Evolutionary conservation across 2,329 filamentous ascomycete genomes (phyloP), one percentile per base, ranked within the genome.

Genomic region (Trichoderma brevicompactum): DNA sequence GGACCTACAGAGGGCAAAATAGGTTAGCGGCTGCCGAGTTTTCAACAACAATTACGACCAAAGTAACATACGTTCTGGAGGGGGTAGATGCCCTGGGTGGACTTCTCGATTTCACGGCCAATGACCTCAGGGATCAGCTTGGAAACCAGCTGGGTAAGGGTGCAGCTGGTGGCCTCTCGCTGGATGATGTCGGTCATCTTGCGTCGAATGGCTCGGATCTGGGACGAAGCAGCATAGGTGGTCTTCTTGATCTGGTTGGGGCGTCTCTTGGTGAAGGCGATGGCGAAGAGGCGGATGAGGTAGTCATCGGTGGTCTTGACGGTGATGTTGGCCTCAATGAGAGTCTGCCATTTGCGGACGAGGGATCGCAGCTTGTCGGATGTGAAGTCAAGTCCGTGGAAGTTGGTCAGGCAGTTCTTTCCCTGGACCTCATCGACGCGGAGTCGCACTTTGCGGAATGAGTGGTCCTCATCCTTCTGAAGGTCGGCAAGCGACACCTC

Each of bases 211-310:
- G 91, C 90, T 74, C 94, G 91, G 82, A 98, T 98, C 85, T 99
- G 95, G 72, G 95, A 98, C 72, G 92, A 93, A 72, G 90, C 90
- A 74, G 95, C 95, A 80, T 99, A 99, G 80, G 95, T 99, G 77
- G 95, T 99, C 92, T 98, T 99, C 92, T 97, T 97, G 87, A 99
- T 94, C 88, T 99, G 95, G 88, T 98, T 99, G 76, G 92, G 93
- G 79, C 95, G 91, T 83, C 93, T 89, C 91, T 98, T 98, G 83
- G 95, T 99, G 88, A 99, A 99, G 76, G 92, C 95, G 75, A 99
- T 99, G 81, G 92, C 92, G 86, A 99, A 99, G 75, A 99, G 90
- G 78, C 95, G 92, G 84, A 99, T 89, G 80, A 98, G 94, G 87
- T 99, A 98, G 85, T 99, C 95, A 80, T 99, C 95, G 80, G 95